Conservation (phyloP, 139 green algal species). For the Desmodesmus armatus region DNA sequence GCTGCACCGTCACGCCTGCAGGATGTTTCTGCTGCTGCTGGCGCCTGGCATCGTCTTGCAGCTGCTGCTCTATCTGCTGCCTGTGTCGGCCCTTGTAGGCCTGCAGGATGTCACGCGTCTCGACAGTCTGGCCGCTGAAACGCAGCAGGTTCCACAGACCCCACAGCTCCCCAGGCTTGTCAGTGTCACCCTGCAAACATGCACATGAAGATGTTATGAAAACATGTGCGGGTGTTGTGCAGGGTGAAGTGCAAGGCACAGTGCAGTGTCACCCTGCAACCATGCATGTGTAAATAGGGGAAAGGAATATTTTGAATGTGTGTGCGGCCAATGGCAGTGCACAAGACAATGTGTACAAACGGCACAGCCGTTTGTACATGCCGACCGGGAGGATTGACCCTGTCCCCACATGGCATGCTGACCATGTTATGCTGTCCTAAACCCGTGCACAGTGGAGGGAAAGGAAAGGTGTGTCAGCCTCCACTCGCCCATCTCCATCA, state of each 20-base stretch:
- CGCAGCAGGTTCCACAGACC: conserved; percentile 69
- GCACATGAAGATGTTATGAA: not conserved
- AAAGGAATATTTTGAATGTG: too few relatives aligned
- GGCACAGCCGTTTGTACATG: too few relatives aligned
- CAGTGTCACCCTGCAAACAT: conserved; percentile 45
- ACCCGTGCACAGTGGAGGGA: too few relatives aligned
- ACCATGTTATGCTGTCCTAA: too few relatives aligned
- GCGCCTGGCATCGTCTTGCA: not conserved
- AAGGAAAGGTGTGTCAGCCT: not conserved
- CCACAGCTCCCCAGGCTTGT: conserved; percentile 69
- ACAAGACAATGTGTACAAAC: too few relatives aligned
- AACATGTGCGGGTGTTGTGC: too few relatives aligned
- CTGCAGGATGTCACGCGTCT: conserved; percentile 28
- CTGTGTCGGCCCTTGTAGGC: not conserved
- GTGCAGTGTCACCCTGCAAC: too few relatives aligned
- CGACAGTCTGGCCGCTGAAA: conserved; percentile 41
- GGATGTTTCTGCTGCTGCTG: conserved; percentile 27
- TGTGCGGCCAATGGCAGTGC: too few relatives aligned
- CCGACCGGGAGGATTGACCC: too few relatives aligned
- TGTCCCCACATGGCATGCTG: too few relatives aligned
- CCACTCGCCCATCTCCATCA: not conserved
- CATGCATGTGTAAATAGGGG: too few relatives aligned
- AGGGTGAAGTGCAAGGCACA: too few relatives aligned
- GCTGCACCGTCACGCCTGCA: not conserved
- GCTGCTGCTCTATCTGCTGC: conserved; percentile 3